Conservation (phyloP, 2,329 filamentous ascomycete species). For the Knoxdaviesia proteae region DNA sequence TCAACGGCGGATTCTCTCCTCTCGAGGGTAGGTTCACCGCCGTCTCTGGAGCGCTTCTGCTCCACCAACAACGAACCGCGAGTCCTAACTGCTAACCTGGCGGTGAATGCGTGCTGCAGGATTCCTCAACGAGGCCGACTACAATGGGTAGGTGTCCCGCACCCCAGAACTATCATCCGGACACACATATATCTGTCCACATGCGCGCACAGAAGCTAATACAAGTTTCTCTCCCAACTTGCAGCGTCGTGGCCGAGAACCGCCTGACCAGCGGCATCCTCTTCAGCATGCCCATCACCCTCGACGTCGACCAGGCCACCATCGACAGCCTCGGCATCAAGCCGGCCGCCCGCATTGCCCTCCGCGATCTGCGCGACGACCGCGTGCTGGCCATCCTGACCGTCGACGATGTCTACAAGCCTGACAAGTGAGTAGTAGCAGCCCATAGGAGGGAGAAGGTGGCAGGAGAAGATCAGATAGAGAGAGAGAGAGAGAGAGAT, state of each 20-base stretch:
- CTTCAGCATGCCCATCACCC: constrained; percentile 91
- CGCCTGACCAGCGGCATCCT: constrained; percentile 75
- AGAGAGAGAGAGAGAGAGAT: no score
- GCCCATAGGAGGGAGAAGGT: no score
- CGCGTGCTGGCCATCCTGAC: constrained; percentile 89
- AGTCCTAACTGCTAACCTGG: constrained; percentile 1
- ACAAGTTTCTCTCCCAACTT: background rate
- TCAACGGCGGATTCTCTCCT: constrained; percentile 94
- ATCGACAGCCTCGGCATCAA: constrained; percentile 60
- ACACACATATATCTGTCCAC: background rate
- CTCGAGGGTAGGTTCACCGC: constrained; percentile 54
- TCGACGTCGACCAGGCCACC: constrained; percentile 58
- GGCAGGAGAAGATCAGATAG: no score
- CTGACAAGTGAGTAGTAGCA: constrained; percentile 51
- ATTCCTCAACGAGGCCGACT: constrained; percentile 95
- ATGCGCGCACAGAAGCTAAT: background rate
- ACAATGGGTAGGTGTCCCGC: constrained; percentile 50
- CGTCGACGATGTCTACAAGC: constrained; percentile 84
- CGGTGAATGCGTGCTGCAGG: constrained; percentile 27
- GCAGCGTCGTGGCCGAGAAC: constrained; percentile 69
- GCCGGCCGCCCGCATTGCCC: constrained; percentile 61
- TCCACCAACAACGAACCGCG: background rate
- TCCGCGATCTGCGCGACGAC: constrained; percentile 92
- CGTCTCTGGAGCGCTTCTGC: background rate
- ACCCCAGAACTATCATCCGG: background rate